Base-by-base conservation (phyloP, 1,284 basidiomycete species). In the Meira nashicola region DNA sequence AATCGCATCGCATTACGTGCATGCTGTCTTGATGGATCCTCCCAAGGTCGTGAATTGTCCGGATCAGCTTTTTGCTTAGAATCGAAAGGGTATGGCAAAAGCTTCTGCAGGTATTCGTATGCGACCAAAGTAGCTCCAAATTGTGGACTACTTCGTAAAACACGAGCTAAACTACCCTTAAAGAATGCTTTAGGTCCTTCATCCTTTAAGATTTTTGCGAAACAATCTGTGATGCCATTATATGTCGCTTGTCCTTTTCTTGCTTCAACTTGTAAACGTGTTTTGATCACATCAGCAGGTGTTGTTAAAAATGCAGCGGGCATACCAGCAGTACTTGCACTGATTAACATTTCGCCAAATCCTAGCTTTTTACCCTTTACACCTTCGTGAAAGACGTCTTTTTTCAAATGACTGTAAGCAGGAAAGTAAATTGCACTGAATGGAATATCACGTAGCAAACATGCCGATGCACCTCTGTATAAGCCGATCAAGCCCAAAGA, bases 231-330 rank as follows among this genome's bases (percentile, higher is more conserved):
- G 50, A 96, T 81, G 51, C 95, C 94, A 79, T 89, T 91, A 83
- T 99, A 99, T 62, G 88, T 83, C 4, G 91, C 90, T 79, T 98
- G 87, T 15, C 94, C 95, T 70, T 89, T 88, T 64, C 88, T 85
- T 39, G 92, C 89, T 80, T 98, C 95, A n/a, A 92, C 88, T 79
- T 98, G 95, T 65, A 98, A 82, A 58, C 94, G 87, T n/a, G 94
- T 98, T 84, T 98, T 98, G 79, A 97, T 90, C 61, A 98, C 95
- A 80, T 98, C 94, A 86, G 79, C 77, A 0, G 78, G 80, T 37
- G 70, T 81, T 39, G 80, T 80, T 8, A 78, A 63, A 67, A 78
- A 78, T 17, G 77, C 90, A 47, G 91, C 92, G 52, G 94, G 93
- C 91, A 96, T 96, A 68, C 94, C 94, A 62, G 83, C 81, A 48